Percentiles rank a stretch among this genome's conserved stretches.
phyloP scores from a whole-genome alignment of 192 early-diverging fungal genomes.

The Phycomyces blakesleeanus region DNA sequence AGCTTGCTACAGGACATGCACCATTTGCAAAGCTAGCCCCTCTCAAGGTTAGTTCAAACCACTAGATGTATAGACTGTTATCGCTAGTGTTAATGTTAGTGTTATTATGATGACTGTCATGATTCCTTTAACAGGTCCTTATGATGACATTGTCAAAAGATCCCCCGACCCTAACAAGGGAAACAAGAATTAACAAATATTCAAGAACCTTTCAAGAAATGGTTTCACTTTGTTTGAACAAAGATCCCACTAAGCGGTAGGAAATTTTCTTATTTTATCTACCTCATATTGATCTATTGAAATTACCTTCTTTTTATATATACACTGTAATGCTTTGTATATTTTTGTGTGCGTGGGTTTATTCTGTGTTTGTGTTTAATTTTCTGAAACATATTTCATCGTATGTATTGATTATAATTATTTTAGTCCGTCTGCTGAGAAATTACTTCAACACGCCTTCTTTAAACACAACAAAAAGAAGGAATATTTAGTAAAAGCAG shows the following conservation, averaged over 20 bases:
- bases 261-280: too few species aligned
- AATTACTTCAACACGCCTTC: slow-evolving; percentile 69
- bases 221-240: slow-evolving; percentile 78
- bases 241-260: slow-evolving; percentile 71
- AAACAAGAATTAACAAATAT: slow-evolving; percentile 68
- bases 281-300: too few species aligned
- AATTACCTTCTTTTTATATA: too few species aligned
- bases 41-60: slow-evolving; percentile 65
- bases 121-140: slow-evolving; percentile 61
- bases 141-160: slow-evolving; percentile 86
- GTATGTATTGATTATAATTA: background rate
- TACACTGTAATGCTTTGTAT: too few species aligned
- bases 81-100: background rate
- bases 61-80: too few species aligned
- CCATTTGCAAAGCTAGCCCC: slow-evolving; percentile 91
- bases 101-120: background rate
- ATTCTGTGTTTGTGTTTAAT: too few species aligned
- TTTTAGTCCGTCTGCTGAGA: slow-evolving; percentile 73
- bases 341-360: too few species aligned
- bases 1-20: slow-evolving; percentile 82
- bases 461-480: slow-evolving; percentile 76
- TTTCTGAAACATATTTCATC: background rate
- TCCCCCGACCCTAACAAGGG: slow-evolving; percentile 80
- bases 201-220: slow-evolving; percentile 79
- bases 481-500: slow-evolving; percentile 54